These are phyloP conservation scores for Pythium rhizo-oryzae DNA, from an alignment of 352 stramenopile species.

Conservation along the genomic window DNA sequence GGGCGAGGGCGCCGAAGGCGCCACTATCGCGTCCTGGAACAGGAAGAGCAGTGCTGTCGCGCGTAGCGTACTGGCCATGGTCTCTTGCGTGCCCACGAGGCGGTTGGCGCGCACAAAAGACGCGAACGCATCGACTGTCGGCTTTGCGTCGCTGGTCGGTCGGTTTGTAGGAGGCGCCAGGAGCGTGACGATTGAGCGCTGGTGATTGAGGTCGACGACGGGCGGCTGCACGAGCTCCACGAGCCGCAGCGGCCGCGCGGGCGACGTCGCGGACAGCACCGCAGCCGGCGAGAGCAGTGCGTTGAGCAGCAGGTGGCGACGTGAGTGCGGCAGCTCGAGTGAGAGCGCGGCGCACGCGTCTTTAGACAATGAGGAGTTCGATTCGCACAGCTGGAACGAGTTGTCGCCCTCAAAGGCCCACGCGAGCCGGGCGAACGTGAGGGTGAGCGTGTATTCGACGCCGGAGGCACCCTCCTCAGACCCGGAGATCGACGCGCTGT, in stretches of 20 bases:
- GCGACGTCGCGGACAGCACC: slow-evolving; percentile 22
- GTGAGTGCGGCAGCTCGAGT: slow-evolving; percentile 30
- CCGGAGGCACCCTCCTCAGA: no score
- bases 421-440: slow-evolving; percentile 20
- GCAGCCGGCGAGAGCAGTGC: slow-evolving; percentile 27
- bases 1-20: slow-evolving; percentile 1
- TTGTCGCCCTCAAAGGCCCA: slow-evolving; percentile 7
- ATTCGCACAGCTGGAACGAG: neutral
- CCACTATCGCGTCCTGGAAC: slow-evolving; percentile 52
- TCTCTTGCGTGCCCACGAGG: slow-evolving; percentile 30
- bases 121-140: neutral
- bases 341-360: slow-evolving; percentile 3
- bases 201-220: neutral
- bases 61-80: slow-evolving; percentile 43
- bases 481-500: neutral
- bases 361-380: no score
- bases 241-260: slow-evolving; percentile 27
- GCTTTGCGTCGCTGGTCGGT: neutral
- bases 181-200: slow-evolving; percentile 7
- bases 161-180: neutral
- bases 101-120: slow-evolving; percentile 20
- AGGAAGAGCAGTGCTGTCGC: slow-evolving; percentile 51
- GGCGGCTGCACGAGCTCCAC: slow-evolving; percentile 44
- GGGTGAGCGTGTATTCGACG: neutral
- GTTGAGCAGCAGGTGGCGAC: slow-evolving; percentile 36